Conservation (phyloP, 1,284 basidiomycete species). For the Heterobasidion annosum region DNA sequence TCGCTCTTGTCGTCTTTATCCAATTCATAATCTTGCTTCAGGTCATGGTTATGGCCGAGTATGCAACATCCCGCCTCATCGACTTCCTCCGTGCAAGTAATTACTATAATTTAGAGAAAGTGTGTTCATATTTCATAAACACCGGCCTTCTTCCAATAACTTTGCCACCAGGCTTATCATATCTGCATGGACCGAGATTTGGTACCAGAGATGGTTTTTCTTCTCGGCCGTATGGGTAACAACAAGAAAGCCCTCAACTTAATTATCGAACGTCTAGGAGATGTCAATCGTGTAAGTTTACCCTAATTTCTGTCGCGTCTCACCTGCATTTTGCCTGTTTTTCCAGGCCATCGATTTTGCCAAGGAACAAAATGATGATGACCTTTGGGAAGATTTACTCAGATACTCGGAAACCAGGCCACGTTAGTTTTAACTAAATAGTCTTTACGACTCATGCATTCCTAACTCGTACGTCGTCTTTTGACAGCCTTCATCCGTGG, state of each 20-base stretch:
- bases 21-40: constrained; percentile 16
- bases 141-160: not conserved
- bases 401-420: constrained; percentile 92
- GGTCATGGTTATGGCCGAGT: constrained; percentile 91
- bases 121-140: constrained; percentile 20
- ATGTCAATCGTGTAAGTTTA: constrained; percentile 72
- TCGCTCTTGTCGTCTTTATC: not conserved
- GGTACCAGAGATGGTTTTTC: constrained; percentile 96
- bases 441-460: not conserved
- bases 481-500: constrained; percentile 86
- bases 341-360: constrained; percentile 93
- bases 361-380: constrained; percentile 94
- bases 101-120: constrained; percentile 86
- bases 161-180: constrained; percentile 62
- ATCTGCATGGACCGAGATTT: constrained; percentile 82
- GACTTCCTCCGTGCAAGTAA: constrained; percentile 89
- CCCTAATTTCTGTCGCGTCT: not conserved
- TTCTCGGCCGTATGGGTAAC: constrained; percentile 95
- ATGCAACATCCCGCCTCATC: constrained; percentile 71
- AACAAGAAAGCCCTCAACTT: constrained; percentile 91
- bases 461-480: not conserved
- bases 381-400: constrained; percentile 96
- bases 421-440: constrained; percentile 30
- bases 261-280: constrained; percentile 92
- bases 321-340: too few relatives aligned